phyloP scores from a whole-genome alignment of 768 basidiomycete species.

The Neoboletus subvelutipes region DNA sequence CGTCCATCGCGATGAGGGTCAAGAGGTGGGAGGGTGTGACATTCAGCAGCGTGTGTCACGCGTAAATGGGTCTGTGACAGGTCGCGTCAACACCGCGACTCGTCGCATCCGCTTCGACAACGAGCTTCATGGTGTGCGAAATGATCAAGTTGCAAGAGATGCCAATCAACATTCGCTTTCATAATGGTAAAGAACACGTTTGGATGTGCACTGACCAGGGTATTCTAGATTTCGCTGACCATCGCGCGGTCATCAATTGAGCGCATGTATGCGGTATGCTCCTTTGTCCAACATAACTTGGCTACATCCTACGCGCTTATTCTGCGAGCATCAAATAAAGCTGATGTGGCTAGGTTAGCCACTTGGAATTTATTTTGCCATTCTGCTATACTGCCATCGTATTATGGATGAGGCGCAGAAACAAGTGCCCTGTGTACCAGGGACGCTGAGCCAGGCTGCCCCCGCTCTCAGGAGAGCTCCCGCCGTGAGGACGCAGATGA shows the following conservation, averaged over 20 bases:
- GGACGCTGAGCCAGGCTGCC: no score
- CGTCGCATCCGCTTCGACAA: background rate
- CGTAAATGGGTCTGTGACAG: conserved; percentile 31
- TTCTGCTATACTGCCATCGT: background rate
- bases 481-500: no score
- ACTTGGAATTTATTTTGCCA: background rate
- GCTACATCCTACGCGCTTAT: background rate
- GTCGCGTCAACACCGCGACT: conserved; percentile 23
- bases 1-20: conserved; percentile 22
- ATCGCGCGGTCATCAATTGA: background rate
- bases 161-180: no score
- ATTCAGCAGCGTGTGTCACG: conserved; percentile 21
- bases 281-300: background rate
- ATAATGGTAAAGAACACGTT: background rate
- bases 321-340: background rate
- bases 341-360: background rate
- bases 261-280: background rate
- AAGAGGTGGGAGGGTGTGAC: conserved; percentile 12
- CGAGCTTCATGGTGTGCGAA: background rate
- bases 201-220: background rate
- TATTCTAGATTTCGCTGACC: background rate
- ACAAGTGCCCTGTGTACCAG: no score
- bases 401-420: background rate
- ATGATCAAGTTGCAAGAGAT: background rate
- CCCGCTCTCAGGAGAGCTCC: no score